Conservation (phyloP, 1,284 basidiomycete species). For the Sutorius eximius region DNA sequence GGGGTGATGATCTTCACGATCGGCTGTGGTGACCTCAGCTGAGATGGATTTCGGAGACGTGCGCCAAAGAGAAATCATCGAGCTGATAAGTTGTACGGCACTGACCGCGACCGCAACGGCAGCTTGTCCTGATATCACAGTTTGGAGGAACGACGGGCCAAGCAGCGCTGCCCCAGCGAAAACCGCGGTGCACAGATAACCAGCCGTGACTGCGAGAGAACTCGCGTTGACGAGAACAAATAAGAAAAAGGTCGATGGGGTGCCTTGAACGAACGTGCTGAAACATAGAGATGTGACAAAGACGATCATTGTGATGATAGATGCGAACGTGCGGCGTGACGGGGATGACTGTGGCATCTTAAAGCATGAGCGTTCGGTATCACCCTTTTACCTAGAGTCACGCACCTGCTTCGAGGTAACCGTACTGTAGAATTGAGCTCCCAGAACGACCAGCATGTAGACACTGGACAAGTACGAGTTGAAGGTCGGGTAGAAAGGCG, state of each 20-base stretch:
- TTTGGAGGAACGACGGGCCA: conserved; percentile 63
- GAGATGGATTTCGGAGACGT: conserved; percentile 32
- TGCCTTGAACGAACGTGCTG: conserved; percentile 54
- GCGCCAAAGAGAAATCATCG: conserved; percentile 52
- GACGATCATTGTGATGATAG: conserved; percentile 44
- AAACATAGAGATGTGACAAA: conserved; percentile 56
- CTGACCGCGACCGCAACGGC: conserved; percentile 72
- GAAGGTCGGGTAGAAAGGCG: conserved; percentile 57
- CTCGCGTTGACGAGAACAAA: conserved; percentile 64
- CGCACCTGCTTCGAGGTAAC: conserved; percentile 61
- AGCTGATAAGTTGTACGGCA: conserved; percentile 63
- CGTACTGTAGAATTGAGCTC: conserved; percentile 71
- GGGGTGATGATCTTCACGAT: conserved; percentile 39
- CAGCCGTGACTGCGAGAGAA: conserved; percentile 56
- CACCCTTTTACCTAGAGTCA: conserved; percentile 5
- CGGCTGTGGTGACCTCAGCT: neutral
- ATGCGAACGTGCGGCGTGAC: conserved; percentile 47
- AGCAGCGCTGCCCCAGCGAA: conserved; percentile 71
- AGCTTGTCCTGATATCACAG: conserved; percentile 72
- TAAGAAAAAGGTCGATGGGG: conserved; percentile 56
- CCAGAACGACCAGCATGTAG: conserved; percentile 56
- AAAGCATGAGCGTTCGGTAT: conserved; percentile 31
- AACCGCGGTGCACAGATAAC: conserved; percentile 67
- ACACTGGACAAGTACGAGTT: conserved; percentile 67
- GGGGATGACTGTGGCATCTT: conserved; percentile 37